phyloP scores from a whole-genome alignment of 495 filamentous ascomycete species.

The Penicillium antarcticum region DNA sequence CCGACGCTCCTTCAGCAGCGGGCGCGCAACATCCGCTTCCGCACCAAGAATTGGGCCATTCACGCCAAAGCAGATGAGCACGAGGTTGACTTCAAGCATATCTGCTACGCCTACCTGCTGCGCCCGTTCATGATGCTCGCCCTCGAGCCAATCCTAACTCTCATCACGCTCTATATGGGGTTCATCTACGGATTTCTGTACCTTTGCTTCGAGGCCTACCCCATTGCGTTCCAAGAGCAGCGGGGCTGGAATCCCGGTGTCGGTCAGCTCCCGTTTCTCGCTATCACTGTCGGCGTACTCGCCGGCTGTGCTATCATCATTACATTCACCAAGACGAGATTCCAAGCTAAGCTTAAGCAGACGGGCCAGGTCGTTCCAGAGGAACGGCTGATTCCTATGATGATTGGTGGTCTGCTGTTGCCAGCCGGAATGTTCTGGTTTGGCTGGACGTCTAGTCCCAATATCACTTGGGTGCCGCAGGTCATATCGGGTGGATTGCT shows the following conservation, averaged over 20 bases:
- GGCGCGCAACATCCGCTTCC: constrained; percentile 45
- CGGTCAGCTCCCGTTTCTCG: neutral
- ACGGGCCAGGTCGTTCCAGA: constrained; percentile 40
- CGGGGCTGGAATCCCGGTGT: neutral
- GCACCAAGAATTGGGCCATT: constrained; percentile 56
- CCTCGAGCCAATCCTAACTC: constrained; percentile 35
- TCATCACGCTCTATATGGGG: constrained; percentile 35
- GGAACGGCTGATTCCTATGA: constrained; percentile 49
- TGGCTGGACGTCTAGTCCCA: constrained; percentile 47
- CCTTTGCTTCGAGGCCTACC: constrained; percentile 48
- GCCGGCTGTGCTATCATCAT: constrained; percentile 14
- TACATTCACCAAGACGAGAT: constrained; percentile 39
- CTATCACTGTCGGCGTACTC: neutral
- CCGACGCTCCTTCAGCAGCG: constrained; percentile 47
- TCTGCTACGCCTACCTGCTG: constrained; percentile 35
- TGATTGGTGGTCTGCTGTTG: constrained; percentile 45
- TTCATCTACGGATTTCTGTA: constrained; percentile 38
- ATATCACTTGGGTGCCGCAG: constrained; percentile 31
- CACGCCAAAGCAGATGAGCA: constrained; percentile 27
- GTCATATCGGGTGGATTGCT: constrained; percentile 34
- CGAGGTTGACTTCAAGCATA: constrained; percentile 22
- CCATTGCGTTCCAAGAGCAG: constrained; percentile 47
- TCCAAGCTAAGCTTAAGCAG: constrained; percentile 13
- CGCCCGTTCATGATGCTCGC: constrained; percentile 31
- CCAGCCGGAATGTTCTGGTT: constrained; percentile 56